Evolutionary conservation across 2,329 filamentous ascomycete genomes (phyloP).

Genomic region (Colletotrichum sp.): DNA sequence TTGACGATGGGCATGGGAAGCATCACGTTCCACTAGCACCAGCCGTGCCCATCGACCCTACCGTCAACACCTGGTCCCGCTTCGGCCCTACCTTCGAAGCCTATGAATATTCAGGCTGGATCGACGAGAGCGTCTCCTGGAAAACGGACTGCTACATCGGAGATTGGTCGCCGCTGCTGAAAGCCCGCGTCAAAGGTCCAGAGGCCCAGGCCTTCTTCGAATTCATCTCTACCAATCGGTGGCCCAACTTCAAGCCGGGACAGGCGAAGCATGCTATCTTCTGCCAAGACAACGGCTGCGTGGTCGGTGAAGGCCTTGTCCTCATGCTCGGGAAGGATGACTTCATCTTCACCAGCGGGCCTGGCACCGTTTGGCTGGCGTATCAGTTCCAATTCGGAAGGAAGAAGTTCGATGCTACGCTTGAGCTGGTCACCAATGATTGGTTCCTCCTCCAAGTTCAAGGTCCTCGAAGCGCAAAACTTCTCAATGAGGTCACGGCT

Average conservation of each 20-base stretch:
- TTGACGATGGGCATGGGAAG: not conserved
- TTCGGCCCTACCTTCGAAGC: not conserved
- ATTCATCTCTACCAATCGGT: not conserved
- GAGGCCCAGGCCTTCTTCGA: not conserved
- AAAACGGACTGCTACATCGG: not conserved
- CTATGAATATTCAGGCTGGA: not conserved
- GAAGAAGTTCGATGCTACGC: not conserved
- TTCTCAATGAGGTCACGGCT: not conserved
- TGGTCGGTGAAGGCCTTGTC: not conserved
- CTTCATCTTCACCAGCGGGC: not conserved
- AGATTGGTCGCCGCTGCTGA: not conserved
- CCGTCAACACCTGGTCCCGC: not conserved
- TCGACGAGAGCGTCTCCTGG: not conserved
- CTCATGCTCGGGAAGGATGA: not conserved
- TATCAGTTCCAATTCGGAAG: not conserved
- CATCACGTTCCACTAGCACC: not conserved
- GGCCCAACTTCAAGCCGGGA: not conserved
- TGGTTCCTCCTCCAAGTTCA: not conserved
- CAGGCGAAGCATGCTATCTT: not conserved
- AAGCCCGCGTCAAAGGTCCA: not conserved
- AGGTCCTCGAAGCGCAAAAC: not conserved
- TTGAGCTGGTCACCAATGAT: not conserved
- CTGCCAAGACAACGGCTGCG: not conserved
- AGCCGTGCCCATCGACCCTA: not conserved
- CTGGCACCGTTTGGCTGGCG: not conserved